Conservation (phyloP, 2,329 filamentous ascomycete species). For the Ophiostoma quercus region DNA sequence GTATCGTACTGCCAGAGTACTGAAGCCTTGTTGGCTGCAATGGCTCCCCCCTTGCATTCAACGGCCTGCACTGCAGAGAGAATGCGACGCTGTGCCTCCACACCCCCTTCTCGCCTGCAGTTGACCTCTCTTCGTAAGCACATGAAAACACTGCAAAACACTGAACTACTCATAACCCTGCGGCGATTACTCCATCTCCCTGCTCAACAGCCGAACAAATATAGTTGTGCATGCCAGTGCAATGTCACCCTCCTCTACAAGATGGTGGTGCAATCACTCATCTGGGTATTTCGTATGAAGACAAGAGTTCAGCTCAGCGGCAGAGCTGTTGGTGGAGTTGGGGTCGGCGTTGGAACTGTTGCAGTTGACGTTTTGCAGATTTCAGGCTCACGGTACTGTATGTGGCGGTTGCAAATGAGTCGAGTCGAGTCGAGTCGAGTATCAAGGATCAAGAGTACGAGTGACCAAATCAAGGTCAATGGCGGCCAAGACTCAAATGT, state of each 20-base stretch:
- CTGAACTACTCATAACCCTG: neutral
- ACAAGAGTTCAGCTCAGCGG: neutral
- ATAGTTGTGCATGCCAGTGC: constrained; percentile 6
- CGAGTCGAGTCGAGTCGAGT: too few relatives aligned
- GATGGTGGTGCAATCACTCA: neutral
- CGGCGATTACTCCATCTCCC: constrained; percentile 7
- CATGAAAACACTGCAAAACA: neutral
- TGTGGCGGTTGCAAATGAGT: too few relatives aligned
- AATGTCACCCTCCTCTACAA: neutral
- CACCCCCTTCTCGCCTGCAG: neutral
- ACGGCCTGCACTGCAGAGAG: neutral
- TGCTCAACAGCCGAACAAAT: neutral
- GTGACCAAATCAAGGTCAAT: neutral
- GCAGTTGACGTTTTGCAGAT: neutral
- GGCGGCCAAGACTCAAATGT: neutral
- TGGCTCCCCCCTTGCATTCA: neutral
- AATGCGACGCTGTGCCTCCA: neutral
- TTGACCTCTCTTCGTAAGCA: too few relatives aligned
- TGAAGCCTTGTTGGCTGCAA: neutral
- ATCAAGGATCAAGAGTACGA: too few relatives aligned
- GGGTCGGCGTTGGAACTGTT: neutral
- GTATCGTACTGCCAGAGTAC: neutral
- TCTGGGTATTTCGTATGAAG: neutral
- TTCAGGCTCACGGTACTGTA: neutral
- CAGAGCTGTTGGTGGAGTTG: neutral